These are phyloP conservation scores for Candida dajiaensis DNA, from an alignment of 805 yeast species.

Conservation along the genomic window DNA sequence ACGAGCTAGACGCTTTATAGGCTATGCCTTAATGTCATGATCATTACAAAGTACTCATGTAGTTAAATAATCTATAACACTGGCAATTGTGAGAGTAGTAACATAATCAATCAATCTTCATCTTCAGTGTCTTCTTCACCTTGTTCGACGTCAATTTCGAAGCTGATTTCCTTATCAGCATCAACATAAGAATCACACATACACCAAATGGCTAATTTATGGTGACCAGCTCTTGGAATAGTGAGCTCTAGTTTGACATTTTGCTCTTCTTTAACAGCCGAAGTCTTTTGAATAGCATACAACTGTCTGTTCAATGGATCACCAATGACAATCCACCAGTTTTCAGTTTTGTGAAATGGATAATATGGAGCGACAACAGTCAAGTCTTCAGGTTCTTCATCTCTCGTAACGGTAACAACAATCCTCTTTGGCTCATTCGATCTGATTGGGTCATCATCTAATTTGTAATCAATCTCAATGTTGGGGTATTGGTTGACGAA, in stretches of 20 bases:
- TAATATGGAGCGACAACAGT: conserved; percentile 52
- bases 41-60: neutral
- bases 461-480: conserved; percentile 57
- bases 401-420: conserved; percentile 49
- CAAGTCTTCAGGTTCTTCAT: conserved; percentile 72
- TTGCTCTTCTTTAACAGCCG: conserved; percentile 47
- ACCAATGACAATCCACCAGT: conserved; percentile 90
- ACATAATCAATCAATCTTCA: neutral
- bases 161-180: conserved; percentile 75
- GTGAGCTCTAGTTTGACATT: conserved; percentile 47
- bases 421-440: conserved; percentile 46
- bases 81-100: no score
- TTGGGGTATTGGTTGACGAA: conserved; percentile 91
- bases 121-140: conserved; percentile 25
- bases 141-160: conserved; percentile 41
- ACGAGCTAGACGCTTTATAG: conserved; percentile 5
- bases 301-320: conserved; percentile 52
- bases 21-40: neutral
- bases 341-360: conserved; percentile 57
- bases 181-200: conserved; percentile 91
- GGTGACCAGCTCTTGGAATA: conserved; percentile 55
- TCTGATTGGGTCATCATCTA: conserved; percentile 37
- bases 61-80: neutral
- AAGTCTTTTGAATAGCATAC: conserved; percentile 65
- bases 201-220: conserved; percentile 69